Evolutionary conservation across 495 filamentous ascomycete species (phyloP).

Genomic region (Aspergillus ellipticus): DNA sequence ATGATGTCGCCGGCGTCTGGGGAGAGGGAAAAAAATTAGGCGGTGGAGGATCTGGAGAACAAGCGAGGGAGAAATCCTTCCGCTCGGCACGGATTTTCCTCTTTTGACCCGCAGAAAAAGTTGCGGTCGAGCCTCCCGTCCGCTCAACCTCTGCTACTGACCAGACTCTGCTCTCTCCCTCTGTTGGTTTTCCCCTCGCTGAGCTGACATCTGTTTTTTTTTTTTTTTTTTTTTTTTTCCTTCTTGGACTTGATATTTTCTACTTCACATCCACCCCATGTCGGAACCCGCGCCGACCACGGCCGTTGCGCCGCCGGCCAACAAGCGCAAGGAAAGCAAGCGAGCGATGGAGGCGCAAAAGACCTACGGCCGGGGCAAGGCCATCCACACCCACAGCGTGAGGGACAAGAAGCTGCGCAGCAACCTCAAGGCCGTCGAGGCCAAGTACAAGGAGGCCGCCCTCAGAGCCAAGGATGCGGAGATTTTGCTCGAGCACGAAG

Average conservation of each 20-base stretch:
- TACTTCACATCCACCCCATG: slow-evolving; percentile 10
- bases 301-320: slow-evolving; percentile 28
- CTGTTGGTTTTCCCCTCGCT: slow-evolving; percentile 7
- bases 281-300: slow-evolving; percentile 29
- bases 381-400: slow-evolving; percentile 52
- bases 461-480: slow-evolving; percentile 89
- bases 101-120: slow-evolving; percentile 10
- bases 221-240: background rate
- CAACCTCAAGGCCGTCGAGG: slow-evolving; percentile 73
- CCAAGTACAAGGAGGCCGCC: slow-evolving; percentile 74
- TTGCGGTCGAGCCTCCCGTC: background rate
- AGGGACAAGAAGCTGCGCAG: slow-evolving; percentile 87
- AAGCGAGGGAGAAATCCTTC: slow-evolving; percentile 19
- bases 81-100: slow-evolving; percentile 30
- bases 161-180: background rate
- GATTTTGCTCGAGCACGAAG: slow-evolving; percentile 84
- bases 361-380: slow-evolving; percentile 78
- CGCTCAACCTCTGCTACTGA: slow-evolving; percentile 4
- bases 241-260: background rate
- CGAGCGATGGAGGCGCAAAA: slow-evolving; percentile 61
- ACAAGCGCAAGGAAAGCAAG: slow-evolving; percentile 37
- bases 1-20: slow-evolving; percentile 10
- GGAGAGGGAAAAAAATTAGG: slow-evolving; percentile 18
- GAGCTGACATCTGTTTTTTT: background rate
- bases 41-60: slow-evolving; percentile 21